These are phyloP conservation scores for Parathielavia appendiculata DNA, from an alignment of 495 filamentous ascomycete species.

Conservation along the genomic window DNA sequence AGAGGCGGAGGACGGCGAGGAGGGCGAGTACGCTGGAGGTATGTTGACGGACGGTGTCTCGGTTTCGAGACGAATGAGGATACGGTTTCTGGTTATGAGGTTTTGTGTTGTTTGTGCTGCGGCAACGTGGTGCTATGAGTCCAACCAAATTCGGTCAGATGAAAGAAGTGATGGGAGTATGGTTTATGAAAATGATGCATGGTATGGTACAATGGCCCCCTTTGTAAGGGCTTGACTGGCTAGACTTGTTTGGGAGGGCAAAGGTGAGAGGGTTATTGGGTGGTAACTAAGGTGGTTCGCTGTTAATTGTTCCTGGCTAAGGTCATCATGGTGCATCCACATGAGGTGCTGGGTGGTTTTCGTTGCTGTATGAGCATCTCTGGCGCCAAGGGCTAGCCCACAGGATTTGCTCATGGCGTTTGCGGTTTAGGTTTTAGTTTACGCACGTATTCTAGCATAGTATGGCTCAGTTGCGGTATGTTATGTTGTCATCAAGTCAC, in stretches of 20 bases:
- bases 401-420: neutral
- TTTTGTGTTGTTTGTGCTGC: neutral
- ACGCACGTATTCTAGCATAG: neutral
- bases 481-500: no score
- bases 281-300: neutral
- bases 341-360: constrained; percentile 7
- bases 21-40: constrained; percentile 24
- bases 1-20: constrained; percentile 29
- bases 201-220: neutral
- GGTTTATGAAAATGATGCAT: constrained; percentile 6
- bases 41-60: constrained; percentile 18
- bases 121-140: neutral
- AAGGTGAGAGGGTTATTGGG: neutral
- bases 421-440: neutral
- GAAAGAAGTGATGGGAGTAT: neutral
- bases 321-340: constrained; percentile 6
- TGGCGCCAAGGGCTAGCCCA: neutral
- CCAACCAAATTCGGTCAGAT: constrained; percentile 8
- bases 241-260: constrained; percentile 10
- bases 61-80: neutral
- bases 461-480: neutral
- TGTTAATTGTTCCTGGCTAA: neutral
- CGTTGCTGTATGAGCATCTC: neutral
- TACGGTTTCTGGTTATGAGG: neutral
- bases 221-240: constrained; percentile 1